Evolutionary conservation across 1,284 basidiomycete species (phyloP).

Genomic region (Malassezia arunalokei): DNA sequence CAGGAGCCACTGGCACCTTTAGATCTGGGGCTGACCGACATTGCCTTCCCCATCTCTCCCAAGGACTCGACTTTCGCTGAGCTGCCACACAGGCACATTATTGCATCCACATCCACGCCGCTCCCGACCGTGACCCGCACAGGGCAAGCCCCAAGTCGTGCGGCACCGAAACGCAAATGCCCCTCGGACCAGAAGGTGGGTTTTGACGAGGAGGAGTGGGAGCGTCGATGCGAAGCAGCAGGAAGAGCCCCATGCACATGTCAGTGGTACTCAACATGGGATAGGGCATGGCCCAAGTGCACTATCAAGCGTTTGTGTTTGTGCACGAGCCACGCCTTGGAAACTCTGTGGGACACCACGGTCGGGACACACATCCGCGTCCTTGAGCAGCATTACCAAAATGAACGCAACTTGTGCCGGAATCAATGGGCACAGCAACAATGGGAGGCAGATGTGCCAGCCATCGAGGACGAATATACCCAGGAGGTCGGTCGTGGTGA

Average conservation of each 20-base stretch:
- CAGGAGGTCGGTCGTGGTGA: constrained; percentile 6
- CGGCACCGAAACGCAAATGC: not conserved
- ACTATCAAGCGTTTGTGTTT: not conserved
- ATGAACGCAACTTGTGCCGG: not conserved
- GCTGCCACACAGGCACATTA: too few species aligned
- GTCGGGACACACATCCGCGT: not conserved
- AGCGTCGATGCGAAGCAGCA: too few species aligned
- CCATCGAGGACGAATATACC: not conserved
- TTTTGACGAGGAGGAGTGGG: not conserved
- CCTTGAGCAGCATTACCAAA: not conserved
- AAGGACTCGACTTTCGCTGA: too few species aligned
- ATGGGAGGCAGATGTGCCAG: not conserved
- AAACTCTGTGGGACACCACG: not conserved
- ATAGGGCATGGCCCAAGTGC: not conserved
- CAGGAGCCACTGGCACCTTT: too few species aligned
- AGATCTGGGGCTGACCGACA: too few species aligned
- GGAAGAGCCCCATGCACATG: not conserved
- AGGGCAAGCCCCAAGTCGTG: too few species aligned
- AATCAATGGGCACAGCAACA: not conserved
- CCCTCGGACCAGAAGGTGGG: not conserved
- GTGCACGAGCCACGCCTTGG: not conserved
- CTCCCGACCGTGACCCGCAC: too few species aligned
- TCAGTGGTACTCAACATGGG: not conserved
- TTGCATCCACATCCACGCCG: too few species aligned
- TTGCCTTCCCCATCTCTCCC: too few species aligned